Percentiles rank a stretch among this genome's conserved stretches.
Evolutionary conservation across 192 early-diverging fungal genomes (phyloP).

Genomic region (Backusella liffmaniae): DNA sequence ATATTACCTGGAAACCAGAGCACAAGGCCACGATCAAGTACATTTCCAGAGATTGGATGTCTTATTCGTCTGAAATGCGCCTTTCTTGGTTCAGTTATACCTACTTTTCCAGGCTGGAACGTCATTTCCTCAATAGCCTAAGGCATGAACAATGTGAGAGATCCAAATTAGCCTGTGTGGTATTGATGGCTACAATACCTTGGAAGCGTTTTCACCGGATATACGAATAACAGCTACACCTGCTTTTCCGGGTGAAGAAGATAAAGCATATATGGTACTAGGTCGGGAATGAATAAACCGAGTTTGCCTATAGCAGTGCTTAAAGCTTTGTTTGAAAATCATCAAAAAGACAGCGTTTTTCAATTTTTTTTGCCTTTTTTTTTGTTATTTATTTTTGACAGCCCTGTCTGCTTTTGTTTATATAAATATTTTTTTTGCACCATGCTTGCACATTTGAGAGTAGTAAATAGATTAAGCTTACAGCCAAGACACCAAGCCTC

Average conservation of each 20-base stretch:
- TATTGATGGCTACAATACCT: constrained; percentile 37
- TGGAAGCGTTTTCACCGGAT: constrained; percentile 54
- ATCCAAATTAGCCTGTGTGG: constrained; percentile 18
- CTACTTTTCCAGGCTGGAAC: neutral
- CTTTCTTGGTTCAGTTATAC: constrained; percentile 40
- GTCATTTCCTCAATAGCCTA: constrained; percentile 35
- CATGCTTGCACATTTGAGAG: neutral
- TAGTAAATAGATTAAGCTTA: neutral
- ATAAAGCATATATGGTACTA: constrained; percentile 74
- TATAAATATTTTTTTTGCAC: neutral
- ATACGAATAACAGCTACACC: constrained; percentile 77
- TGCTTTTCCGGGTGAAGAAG: constrained; percentile 71
- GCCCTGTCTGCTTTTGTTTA: neutral
- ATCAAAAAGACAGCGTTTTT: neutral
- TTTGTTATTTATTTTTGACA: constrained; percentile 5
- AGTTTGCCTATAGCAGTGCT: neutral
- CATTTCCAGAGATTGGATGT: constrained; percentile 40
- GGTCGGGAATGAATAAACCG: neutral
- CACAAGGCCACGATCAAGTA: constrained; percentile 60
- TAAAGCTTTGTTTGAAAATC: neutral
- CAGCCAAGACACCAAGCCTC: neutral
- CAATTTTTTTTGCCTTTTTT: neutral
- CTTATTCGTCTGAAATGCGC: constrained; percentile 44
- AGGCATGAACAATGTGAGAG: neutral
- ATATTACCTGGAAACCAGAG: constrained; percentile 55